Base-by-base conservation (phyloP, 257 asterid genomes). In the Ocimum tenuiflorum region DNA sequence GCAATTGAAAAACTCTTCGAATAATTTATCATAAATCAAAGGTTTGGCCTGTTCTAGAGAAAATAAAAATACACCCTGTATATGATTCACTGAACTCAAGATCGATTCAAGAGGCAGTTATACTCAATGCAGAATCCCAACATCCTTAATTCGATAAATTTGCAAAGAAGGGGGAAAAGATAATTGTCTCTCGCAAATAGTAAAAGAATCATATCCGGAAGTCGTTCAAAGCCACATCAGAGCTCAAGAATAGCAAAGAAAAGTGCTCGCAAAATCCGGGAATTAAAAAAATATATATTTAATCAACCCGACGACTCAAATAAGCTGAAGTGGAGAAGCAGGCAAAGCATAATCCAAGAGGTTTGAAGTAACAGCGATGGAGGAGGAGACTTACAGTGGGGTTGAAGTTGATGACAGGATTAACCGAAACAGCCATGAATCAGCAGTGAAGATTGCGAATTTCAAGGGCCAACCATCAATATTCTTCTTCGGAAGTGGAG, bases 401-500 rank as follows among this genome's bases (percentile, higher is more conserved):
- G 27, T 56, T 70, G 79, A 86, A 86, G 74, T 69, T 55, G 72
- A 73, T 56, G 77, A 80, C 74, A 23, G 90, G 80, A 62, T 83
- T 86, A 60, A 86, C 62, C 7, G 90, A 80, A 80, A 73, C 85
- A 45, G 85, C 88, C 90, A 86, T 86, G 35, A 8, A 72, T 74
- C 50, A 3, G 10, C 41, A 69, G 38, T 19, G 5, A 46, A 33
- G 70, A 68, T 23, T 17, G 24, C 18, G 9, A 7, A 13, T 45
- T 43, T 51, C 57, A 77, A 56, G 80, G 72, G 59, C 76, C 77
- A 63, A 75, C 77, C 83, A 78, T 81, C 48, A 33, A 80, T 7
- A 7, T 27, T 15, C 10, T 36, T n/a, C 6, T 36, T 1, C 22
- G 35, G 65, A 7, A 8, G 24, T 7, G 41, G 6, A 7, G 10